Evolutionary conservation across 257 asterid species (phyloP).

Genomic region (Striga asiatica): DNA sequence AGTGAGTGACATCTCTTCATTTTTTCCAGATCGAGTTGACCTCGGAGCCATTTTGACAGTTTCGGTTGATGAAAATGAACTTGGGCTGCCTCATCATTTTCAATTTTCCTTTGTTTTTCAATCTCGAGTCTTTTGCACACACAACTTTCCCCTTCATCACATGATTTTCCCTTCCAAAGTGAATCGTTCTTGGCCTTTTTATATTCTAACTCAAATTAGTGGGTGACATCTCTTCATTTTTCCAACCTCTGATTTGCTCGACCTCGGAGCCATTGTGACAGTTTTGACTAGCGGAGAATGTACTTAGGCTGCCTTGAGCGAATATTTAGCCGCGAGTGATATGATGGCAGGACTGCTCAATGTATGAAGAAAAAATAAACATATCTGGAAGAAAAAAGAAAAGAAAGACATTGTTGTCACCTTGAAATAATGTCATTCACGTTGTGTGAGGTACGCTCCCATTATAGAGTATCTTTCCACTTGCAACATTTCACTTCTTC

Average conservation of each 20-base stretch:
- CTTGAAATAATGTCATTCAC: constrained; percentile 15
- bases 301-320: background rate
- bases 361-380: background rate
- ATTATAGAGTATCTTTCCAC: constrained; percentile 19
- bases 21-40: too few species aligned
- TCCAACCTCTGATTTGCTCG: too few species aligned
- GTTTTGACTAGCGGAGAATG: background rate
- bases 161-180: background rate
- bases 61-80: too few species aligned
- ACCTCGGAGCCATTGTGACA: background rate
- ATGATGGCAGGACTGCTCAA: constrained; percentile 19
- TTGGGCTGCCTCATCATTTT: too few species aligned
- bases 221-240: too few species aligned
- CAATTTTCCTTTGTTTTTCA: too few species aligned
- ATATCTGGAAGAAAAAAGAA: background rate
- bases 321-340: constrained; percentile 14
- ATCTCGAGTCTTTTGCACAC: too few species aligned
- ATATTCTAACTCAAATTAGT: too few species aligned
- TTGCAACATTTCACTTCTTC: constrained; percentile 5
- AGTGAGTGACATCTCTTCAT: too few species aligned
- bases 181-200: too few species aligned
- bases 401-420: background rate
- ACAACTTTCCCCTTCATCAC: background rate
- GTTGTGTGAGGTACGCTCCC: constrained; percentile 23
- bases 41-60: too few species aligned